Evolutionary conservation across 139 green algal genomes (phyloP), one percentile per base, ranked within the genome.

Genomic region (Microglena sp.): DNA sequence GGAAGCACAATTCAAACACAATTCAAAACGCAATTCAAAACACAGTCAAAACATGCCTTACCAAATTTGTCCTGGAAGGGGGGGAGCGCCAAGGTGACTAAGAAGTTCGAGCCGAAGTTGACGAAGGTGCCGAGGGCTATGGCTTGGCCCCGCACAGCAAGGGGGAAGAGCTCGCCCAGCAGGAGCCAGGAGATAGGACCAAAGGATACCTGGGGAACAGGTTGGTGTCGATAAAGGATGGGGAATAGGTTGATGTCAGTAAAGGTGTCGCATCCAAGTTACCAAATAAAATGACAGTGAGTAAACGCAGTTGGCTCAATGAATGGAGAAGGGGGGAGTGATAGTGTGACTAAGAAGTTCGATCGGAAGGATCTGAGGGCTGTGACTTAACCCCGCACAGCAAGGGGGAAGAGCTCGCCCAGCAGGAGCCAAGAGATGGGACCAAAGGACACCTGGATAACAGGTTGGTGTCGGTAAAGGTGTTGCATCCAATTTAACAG

Each of bases 101-200:
- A 11, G 36, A 90, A 93, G 61, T 97, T 97, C 58, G 74, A 83
- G 7, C 69, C 87, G 70, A 97, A 97, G 69, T 97, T 97, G 60
- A 82, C 78, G 40, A 97, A 69, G 0, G 91, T 93, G 26, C 89
- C 87, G 21, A 95, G 45, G 0, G 89, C 91, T 26, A 92, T 77
- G 15, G 89, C 91, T 28, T 86, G 53, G 53, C 53, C 24, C 15
- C 53, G 18, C n/a, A 60, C 53, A 22, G 27, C 53, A 6, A 60
- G 66, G 1, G 90, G 89, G 67, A 96, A 96, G 2, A 97, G 75
- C 72, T 97, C 89, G 0, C 84, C 85, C 28, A 92, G 84, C 28
- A 94, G 32, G 26, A 68, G 27, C 61, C 53, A 60, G 53, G n/a
- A 33, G 53, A 60, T 60, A 60, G 53, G 53, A 15, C 53, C 53